Base-by-base conservation (phyloP, 768 basidiomycete genomes). In the Pulveroboletus sp. region DNA sequence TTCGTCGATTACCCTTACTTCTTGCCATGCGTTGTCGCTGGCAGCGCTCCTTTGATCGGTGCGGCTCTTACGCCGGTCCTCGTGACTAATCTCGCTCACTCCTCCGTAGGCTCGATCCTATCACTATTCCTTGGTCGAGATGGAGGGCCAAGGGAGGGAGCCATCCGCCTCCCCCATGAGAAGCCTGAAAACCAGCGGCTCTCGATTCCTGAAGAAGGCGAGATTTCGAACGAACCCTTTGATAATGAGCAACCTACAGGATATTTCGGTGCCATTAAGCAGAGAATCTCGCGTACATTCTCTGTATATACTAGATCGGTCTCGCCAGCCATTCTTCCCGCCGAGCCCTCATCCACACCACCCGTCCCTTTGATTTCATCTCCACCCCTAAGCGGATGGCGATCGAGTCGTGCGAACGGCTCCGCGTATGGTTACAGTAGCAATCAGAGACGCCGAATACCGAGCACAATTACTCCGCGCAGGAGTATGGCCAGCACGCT, bases 101-200 rank as follows among this genome's bases (percentile, higher is more conserved):
- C 18, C 2, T 31, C 9, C 30, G 6, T 49, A 89, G 94, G 94
- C n/a, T 86, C 91, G 4, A 56, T 96, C 46, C 75, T 98, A 30
- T 85, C 86, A 0, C 82, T 91, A 57, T 96, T 97, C 76, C 81
- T 99, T 38, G 88, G 83, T 15, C 84, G 77, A 50, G 93, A 99
- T 64, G 96, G 92, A 47, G 94, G 95, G 9, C 88, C 93, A 14
- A 79, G 89, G 47, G 81, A 88, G 57, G 88, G 91, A 5, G 81
- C 85, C 0, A 96, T 99, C 52, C 84, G 81, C 12, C 80, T 99
- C 10, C 76, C 82, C 3, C 76, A 77, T 0, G 95, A 97, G 69
- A 97, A 98, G 68, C 67, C 63, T 51, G 59, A 51, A 43, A 60
- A 61, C 21, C 61, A 65, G 14, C 72, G 76, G 33, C 71, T 75